Conservation (phyloP, 2,329 filamentous ascomycete genomes). For the Calonectria pseudoreteaudii region DNA sequence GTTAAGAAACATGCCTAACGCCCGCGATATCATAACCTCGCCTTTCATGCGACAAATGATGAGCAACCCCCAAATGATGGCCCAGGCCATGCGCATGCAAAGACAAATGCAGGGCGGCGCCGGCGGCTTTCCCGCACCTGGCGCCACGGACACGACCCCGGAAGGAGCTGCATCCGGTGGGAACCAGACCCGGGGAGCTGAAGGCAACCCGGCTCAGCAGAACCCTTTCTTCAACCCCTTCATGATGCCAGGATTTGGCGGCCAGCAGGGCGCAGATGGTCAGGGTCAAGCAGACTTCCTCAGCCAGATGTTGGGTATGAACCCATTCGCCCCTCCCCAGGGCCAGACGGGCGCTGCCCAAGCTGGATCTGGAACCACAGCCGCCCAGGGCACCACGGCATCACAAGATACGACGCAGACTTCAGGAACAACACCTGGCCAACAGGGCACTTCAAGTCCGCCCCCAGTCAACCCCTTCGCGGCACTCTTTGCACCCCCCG, state of each 20-base stretch:
- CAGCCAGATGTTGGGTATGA: conserved; percentile 43
- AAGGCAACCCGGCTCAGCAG: conserved; percentile 39
- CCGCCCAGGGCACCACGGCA: conserved; percentile 39
- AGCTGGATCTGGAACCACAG: conserved; percentile 44
- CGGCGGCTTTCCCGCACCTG: conserved; percentile 86
- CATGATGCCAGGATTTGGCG: conserved; percentile 41
- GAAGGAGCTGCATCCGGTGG: conserved; percentile 51
- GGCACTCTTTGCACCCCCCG: conserved; percentile 65
- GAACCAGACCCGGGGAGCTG: conserved; percentile 44
- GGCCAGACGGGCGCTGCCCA: conserved; percentile 43
- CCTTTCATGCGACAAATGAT: conserved; percentile 93
- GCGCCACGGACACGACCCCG: conserved; percentile 89
- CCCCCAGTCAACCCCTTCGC: conserved; percentile 75
- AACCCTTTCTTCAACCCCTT: conserved; percentile 60
- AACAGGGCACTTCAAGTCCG: conserved; percentile 47
- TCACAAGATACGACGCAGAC: conserved; percentile 39
- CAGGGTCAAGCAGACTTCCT: conserved; percentile 22
- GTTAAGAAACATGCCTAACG: conserved; percentile 78
- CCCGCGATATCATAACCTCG: conserved; percentile 87
- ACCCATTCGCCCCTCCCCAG: conserved; percentile 46
- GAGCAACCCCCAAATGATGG: conserved; percentile 87
- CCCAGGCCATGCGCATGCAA: conserved; percentile 86
- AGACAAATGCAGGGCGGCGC: conserved; percentile 71
- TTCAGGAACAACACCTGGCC: conserved; percentile 34
- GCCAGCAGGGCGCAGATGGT: conserved; percentile 30